Evolutionary conservation across 345 rosid genomes (phyloP).

Genomic region (Draba incana): DNA sequence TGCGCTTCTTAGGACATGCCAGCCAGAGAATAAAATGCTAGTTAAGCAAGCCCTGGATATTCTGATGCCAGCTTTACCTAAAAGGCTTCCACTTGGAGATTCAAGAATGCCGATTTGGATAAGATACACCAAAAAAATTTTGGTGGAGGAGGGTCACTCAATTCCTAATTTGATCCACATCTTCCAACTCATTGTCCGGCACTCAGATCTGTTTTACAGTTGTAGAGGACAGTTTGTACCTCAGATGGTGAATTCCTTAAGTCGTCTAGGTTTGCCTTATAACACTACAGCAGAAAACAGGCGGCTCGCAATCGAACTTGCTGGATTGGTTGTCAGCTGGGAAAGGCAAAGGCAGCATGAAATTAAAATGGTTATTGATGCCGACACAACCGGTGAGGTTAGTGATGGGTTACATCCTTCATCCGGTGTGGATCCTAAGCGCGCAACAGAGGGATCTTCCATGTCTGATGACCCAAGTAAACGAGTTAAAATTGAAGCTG

Average conservation of each 20-base stretch:
- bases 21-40: slow-evolving; percentile 91
- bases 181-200: slow-evolving; percentile 96
- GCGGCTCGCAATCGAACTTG: slow-evolving; percentile 97
- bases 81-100: slow-evolving; percentile 88
- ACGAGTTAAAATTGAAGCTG: slow-evolving; percentile 85
- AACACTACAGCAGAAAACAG: slow-evolving; percentile 92
- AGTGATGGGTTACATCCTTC: slow-evolving; percentile 59
- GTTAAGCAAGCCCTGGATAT: slow-evolving; percentile 99
- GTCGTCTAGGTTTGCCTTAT: slow-evolving; percentile 93
- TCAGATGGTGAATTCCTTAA: slow-evolving; percentile 99
- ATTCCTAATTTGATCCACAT: slow-evolving; percentile 94
- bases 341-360: slow-evolving; percentile 93
- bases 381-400: slow-evolving; percentile 55
- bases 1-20: slow-evolving; percentile 97
- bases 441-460: slow-evolving; percentile 66
- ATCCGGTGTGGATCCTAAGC: slow-evolving; percentile 60
- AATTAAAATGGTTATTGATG: slow-evolving; percentile 62
- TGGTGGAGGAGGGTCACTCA: slow-evolving; percentile 98
- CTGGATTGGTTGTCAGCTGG: slow-evolving; percentile 98
- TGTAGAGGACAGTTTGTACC: slow-evolving; percentile 98
- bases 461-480: slow-evolving; percentile 77
- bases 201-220: slow-evolving; percentile 90
- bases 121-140: slow-evolving; percentile 88
- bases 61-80: slow-evolving; percentile 95
- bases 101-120: slow-evolving; percentile 99